Evolutionary conservation across 495 filamentous ascomycete species (phyloP), one percentile per base, ranked within the genome.

Genomic region (Umbilicaria muhlenbergii): DNA sequence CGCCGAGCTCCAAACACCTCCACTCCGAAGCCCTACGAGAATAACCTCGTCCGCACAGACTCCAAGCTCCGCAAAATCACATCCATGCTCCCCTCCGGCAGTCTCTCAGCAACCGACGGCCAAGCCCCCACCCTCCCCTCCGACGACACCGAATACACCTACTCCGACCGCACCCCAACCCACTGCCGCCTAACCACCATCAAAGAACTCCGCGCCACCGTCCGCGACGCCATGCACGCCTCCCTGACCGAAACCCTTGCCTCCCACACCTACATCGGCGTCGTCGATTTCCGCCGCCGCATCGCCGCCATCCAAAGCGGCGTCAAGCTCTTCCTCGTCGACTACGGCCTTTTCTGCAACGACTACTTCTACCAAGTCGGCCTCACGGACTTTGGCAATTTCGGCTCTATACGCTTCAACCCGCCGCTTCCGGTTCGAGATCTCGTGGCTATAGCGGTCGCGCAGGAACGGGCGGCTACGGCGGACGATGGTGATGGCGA

Each of bases 321-420:
- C 14, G 83, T 96, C 2, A 92, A 89, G 56, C 71, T 99, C 38
- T 94, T 80, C 59, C 77, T 96, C 14, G 74, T 99, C 44, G 92
- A 99, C 64, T 99, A 96, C 57, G 91, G 86, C 13, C 78, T 86
- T 53, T 66, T 86, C 12, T 81, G 77, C 59, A 80, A 76, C 44
- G 92, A 96, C 54, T 88, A 89, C 62, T 94, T 99, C 64, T 96
- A 99, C 64, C 92, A 99, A 61, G 65, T 96, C 37, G 92, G 88
- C 2, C 73, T 99, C 36, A 94, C 91, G 0, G 86, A 96, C 56
- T 99, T 96, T 59, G 86, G 81, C 2, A 96, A 96, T 55, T 96
- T 94, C 58, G 92, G 92, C 13, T 54, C 67, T 40, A 93, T 96
- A 51, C 71, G 69, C 8, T 83, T 96, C 44, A 73, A 80, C 40